Base-by-base conservation (phyloP, 2,329 filamentous ascomycete genomes). In the Huntiella abstrusa region DNA sequence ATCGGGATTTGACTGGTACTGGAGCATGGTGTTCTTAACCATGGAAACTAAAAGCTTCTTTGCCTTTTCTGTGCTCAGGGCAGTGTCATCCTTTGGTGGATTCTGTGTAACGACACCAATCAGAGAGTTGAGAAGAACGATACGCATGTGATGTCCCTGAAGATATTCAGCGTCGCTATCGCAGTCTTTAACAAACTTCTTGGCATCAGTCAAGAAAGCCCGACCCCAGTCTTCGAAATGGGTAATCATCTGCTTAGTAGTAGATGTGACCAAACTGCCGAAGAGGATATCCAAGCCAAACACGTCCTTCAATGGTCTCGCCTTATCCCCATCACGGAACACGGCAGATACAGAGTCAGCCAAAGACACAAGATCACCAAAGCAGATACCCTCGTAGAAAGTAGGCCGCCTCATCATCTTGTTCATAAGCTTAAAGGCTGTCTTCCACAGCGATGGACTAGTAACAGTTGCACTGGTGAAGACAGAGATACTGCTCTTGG, bases 321-420 rank as follows among this genome's bases (percentile, higher is more conserved):
- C 16, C 8, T 37, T 38, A 2, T 49, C 33, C 8, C 49, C 44
- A 2, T 22, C 16, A 3, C n/a, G 37, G 28, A 50, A 52, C 7
- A 36, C 33, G 1, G 44, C 15, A 17, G 52, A 58, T 48, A 62
- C 52, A 5, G 55, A 55, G 34, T 62, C 55, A 1, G 62, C 62
- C 6, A 61, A 51, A 4, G 56, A 55, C 2, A 59, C 54, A 4
- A 64, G 56, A 45, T 63, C 55, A 0, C 54, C 51, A 43, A 66
- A 73, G 1, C 50, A 54, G 58, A 72, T 64, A 0, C 56, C 59
- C 51, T 68, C 59, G 52, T 73, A 69, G 47, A 70, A 70, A 0
- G 68, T 71, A 0, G 70, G 63, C n/a, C 63, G 61, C 4, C 57
- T 55, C 64, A 72, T 70, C 17, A 73, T 56, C 53, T 69, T 73